Evolutionary conservation across 805 yeast species (phyloP), one percentile per base, ranked within the genome.

Genomic region (Sugiyamaella floridensis): DNA sequence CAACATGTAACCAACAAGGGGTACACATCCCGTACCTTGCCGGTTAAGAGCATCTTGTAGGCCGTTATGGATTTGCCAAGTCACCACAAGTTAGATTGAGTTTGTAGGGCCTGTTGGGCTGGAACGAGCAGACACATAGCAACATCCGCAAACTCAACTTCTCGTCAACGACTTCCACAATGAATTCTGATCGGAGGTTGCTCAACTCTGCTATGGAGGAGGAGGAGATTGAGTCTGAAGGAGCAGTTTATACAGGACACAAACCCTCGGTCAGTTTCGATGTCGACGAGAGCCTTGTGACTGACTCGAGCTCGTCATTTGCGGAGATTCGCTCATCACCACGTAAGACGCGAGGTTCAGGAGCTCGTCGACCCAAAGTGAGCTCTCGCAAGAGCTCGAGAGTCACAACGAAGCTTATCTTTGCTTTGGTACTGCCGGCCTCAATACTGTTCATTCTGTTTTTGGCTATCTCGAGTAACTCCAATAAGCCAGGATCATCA

Each of bases 381-480:
- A 43, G 52, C 41, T 42, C 42, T 11, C 29, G 48, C 19, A 49
- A 49, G 43, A 49, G 28, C 19, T 16, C 28, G 18, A n/a, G 40
- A n/a, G 32, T 43, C 29, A 49, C 52, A 6, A 37, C 52, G 5
- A 28, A 44, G 28, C 34, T 49, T 11, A 22, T 49, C 16, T 19
- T 60, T 22, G 49, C 61, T 29, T 42, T 61, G 7, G 45, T 62
- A 40, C 51, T 58, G 11, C 63, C 65, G 14, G 63, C 60, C 9
- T 49, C 57, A 9, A 37, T 62, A 15, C 52, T 61, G 40, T 48
- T 62, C 16, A 43, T 52, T 20, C 43, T 62, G 15, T 60, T 58
- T 46, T 49, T 56, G 45, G 58, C 58, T 32, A 47, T 58, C 11
- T 53, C 61, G 41, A 49, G 50, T 43, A 20, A 53, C 12, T 48